These are phyloP conservation scores for Penicillium sp. DNA, from an alignment of 2,329 filamentous ascomycete genomes.

Conservation along the genomic window DNA sequence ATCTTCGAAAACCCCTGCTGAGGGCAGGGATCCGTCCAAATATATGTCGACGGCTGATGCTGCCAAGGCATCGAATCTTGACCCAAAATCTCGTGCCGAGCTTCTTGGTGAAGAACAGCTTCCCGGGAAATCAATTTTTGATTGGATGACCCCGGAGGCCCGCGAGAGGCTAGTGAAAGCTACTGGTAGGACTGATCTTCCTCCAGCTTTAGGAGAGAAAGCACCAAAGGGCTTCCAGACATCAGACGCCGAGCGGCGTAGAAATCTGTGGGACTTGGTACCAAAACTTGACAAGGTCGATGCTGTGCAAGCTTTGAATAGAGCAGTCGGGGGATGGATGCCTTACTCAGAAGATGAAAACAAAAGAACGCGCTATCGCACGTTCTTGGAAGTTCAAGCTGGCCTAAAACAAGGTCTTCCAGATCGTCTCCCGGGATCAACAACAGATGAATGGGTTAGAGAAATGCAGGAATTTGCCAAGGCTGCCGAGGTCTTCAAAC, in stretches of 20 bases:
- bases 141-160: conserved; percentile 76
- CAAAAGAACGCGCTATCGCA: conserved; percentile 76
- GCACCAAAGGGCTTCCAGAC: conserved; percentile 60
- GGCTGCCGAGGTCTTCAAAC: conserved; percentile 78
- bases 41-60: conserved; percentile 71
- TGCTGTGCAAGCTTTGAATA: conserved; percentile 64
- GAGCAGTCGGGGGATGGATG: conserved; percentile 64
- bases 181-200: conserved; percentile 73
- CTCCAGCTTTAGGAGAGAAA: conserved; percentile 70
- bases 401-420: conserved; percentile 59
- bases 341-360: conserved; percentile 79
- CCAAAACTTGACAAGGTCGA: conserved; percentile 64
- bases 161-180: conserved; percentile 71
- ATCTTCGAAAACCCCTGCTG: conserved; percentile 51
- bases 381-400: conserved; percentile 74
- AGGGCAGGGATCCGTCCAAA: conserved; percentile 27
- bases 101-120: conserved; percentile 76
- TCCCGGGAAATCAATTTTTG: conserved; percentile 92
- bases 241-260: conserved; percentile 60
- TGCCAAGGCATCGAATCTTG: conserved; percentile 69
- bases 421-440: conserved; percentile 48
- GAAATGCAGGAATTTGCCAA: conserved; percentile 77
- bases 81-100: conserved; percentile 71
- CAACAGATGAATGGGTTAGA: conserved; percentile 69
- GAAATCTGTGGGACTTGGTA: conserved; percentile 55